phyloP scores from a whole-genome alignment of 768 basidiomycete genomes.

The Pleurotus pulmonarius region DNA sequence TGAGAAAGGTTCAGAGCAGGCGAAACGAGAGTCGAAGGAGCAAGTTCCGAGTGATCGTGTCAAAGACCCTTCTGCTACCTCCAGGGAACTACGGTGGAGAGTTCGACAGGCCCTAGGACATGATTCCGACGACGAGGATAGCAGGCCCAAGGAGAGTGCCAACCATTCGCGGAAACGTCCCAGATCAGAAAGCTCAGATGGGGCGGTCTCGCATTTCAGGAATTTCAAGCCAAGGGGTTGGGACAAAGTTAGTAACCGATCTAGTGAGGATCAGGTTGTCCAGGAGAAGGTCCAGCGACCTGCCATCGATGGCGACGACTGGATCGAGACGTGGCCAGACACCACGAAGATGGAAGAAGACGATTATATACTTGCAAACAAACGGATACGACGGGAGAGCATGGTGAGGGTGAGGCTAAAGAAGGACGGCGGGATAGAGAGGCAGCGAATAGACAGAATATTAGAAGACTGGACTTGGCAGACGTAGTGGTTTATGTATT shows the following conservation, averaged over 20 bases:
- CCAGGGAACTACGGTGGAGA: slow-evolving; percentile 86
- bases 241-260: slow-evolving; percentile 48
- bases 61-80: slow-evolving; percentile 77
- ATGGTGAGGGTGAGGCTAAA: slow-evolving; percentile 58
- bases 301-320: slow-evolving; percentile 31
- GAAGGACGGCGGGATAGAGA: slow-evolving; percentile 48
- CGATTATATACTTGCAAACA: slow-evolving; percentile 36
- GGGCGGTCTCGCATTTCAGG: slow-evolving; percentile 35
- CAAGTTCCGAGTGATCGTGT: slow-evolving; percentile 78
- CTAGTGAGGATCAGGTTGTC: slow-evolving; percentile 36
- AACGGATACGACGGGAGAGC: slow-evolving; percentile 38
- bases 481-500: neutral
- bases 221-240: slow-evolving; percentile 70
- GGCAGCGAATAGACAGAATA: slow-evolving; percentile 67
- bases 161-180: slow-evolving; percentile 35
- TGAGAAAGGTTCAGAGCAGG: slow-evolving; percentile 66
- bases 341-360: slow-evolving; percentile 25
- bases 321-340: slow-evolving; percentile 43
- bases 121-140: slow-evolving; percentile 64
- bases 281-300: slow-evolving; percentile 33
- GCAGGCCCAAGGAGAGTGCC: slow-evolving; percentile 20
- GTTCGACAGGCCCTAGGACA: slow-evolving; percentile 58
- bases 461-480: slow-evolving; percentile 69
- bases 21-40: slow-evolving; percentile 76
- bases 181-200: slow-evolving; percentile 19